A percentile compares a stretch with the other conserved stretches of the same genome.
Evolutionary conservation across 495 filamentous ascomycete species (phyloP).

Genomic region (Durotheca rogersii): DNA sequence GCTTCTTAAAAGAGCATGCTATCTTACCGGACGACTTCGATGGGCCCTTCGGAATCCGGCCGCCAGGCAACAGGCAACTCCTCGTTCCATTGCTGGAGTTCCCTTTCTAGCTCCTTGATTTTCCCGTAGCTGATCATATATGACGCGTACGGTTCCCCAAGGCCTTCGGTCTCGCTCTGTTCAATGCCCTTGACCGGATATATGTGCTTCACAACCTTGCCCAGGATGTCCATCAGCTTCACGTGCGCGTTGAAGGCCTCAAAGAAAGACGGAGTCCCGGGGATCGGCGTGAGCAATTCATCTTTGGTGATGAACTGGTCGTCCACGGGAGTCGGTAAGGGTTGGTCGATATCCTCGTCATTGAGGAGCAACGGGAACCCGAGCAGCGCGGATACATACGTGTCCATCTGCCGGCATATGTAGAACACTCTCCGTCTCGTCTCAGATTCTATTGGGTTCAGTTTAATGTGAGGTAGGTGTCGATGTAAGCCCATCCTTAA

Average conservation of each 20-base stretch:
- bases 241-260: slow-evolving; percentile 85
- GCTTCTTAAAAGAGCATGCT: background rate
- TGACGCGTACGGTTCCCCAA: slow-evolving; percentile 40
- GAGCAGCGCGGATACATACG: slow-evolving; percentile 84
- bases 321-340: slow-evolving; percentile 80
- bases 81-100: slow-evolving; percentile 83
- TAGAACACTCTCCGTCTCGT: slow-evolving; percentile 85
- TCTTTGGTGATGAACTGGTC: slow-evolving; percentile 86
- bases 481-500: slow-evolving; percentile 88
- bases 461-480: slow-evolving; percentile 64
- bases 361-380: slow-evolving; percentile 83
- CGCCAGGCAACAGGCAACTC: slow-evolving; percentile 70
- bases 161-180: slow-evolving; percentile 51
- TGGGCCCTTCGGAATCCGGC: slow-evolving; percentile 70
- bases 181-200: slow-evolving; percentile 81
- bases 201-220: slow-evolving; percentile 84
- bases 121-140: slow-evolving; percentile 88
- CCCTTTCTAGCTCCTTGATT: slow-evolving; percentile 86
- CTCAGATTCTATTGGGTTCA: slow-evolving; percentile 83
- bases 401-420: slow-evolving; percentile 89
- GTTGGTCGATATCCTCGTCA: slow-evolving; percentile 90
- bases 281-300: slow-evolving; percentile 69
- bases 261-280: slow-evolving; percentile 72
- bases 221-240: slow-evolving; percentile 69
- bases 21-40: slow-evolving; percentile 72